A percentile compares a stretch with the other conserved stretches of the same genome.
These are phyloP conservation scores for Ulota crispa DNA, from an alignment of 225 moss, liverwort and hornwort species.

Conservation along the genomic window DNA sequence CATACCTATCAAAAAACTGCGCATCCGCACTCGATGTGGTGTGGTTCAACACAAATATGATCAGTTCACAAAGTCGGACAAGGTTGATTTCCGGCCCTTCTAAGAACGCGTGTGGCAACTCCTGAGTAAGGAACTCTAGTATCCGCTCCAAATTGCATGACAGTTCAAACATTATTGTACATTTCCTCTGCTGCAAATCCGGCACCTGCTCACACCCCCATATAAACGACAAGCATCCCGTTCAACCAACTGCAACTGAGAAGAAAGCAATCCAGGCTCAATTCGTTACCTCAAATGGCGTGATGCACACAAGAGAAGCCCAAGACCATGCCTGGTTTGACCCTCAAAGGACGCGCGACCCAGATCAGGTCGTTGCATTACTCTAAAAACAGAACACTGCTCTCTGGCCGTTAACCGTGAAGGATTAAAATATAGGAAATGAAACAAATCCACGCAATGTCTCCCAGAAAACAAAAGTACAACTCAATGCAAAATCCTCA, in stretches of 20 bases:
- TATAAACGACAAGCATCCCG: not conserved
- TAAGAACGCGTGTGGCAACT: conserved; percentile 82
- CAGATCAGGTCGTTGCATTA: too few relatives aligned
- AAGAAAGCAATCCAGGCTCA: not conserved
- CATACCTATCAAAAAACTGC: conserved; percentile 84
- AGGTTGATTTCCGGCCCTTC: conserved; percentile 93
- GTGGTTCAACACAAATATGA: conserved; percentile 92
- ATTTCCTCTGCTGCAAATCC: conserved; percentile 88
- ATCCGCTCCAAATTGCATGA: conserved; percentile 97
- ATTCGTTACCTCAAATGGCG: not conserved
- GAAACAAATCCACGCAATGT: too few relatives aligned
- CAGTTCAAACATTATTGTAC: conserved; percentile 95
- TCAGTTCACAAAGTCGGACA: conserved; percentile 90
- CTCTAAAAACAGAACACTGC: too few relatives aligned
- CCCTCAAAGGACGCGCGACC: too few relatives aligned
- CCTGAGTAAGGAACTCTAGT: conserved; percentile 94
- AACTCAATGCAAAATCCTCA: not conserved
- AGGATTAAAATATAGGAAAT: too few relatives aligned
- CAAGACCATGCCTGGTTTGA: not conserved
- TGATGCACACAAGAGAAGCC: not conserved
- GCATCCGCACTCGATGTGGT: conserved; percentile 89
- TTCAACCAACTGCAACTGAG: not conserved
- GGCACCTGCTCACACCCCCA: conserved; percentile 52
- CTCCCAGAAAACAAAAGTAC: not conserved
- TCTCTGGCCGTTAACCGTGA: too few relatives aligned